phyloP scores from a whole-genome alignment of 768 basidiomycete species.

The Agaricus subrufescens region DNA sequence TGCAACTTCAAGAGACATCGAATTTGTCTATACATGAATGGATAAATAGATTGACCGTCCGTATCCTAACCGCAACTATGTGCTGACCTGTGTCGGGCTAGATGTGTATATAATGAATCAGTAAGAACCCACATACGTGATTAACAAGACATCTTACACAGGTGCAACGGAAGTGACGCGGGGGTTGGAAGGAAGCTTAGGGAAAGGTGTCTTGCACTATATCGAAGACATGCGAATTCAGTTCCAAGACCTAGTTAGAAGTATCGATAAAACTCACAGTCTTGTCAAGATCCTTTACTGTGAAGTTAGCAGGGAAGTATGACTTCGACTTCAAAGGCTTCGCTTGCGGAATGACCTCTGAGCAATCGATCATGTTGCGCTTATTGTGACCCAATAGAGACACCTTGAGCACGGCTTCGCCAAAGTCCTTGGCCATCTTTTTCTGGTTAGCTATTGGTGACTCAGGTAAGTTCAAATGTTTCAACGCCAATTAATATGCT shows the following conservation, averaged over 20 bases:
- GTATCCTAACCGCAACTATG: neutral
- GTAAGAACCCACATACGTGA: neutral
- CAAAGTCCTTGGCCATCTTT: slow-evolving; percentile 29
- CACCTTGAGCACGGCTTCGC: slow-evolving; percentile 39
- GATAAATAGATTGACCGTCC: neutral
- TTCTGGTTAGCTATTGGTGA: slow-evolving; percentile 24
- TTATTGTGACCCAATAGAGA: slow-evolving; percentile 36
- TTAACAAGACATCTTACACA: neutral
- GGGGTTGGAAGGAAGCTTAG: slow-evolving; percentile 3
- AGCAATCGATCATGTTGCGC: slow-evolving; percentile 34
- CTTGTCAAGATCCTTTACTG: neutral
- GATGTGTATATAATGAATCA: neutral
- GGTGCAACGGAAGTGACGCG: slow-evolving; percentile 5
- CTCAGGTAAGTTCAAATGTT: neutral
- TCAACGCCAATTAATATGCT: slow-evolving; percentile 1
- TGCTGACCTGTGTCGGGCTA: neutral
- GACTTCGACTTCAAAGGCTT: neutral
- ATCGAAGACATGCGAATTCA: neutral
- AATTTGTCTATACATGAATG: no score
- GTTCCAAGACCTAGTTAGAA: no score
- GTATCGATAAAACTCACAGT: neutral
- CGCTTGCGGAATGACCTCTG: slow-evolving; percentile 37
- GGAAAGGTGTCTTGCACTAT: slow-evolving; percentile 9
- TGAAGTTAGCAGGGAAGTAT: slow-evolving; percentile 2
- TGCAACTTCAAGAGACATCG: no score